A percentile compares a stretch with the other conserved stretches of the same genome.
These are phyloP conservation scores for Crepidotus sp. DNA, from an alignment of 1,284 basidiomycete species.

Conservation along the genomic window DNA sequence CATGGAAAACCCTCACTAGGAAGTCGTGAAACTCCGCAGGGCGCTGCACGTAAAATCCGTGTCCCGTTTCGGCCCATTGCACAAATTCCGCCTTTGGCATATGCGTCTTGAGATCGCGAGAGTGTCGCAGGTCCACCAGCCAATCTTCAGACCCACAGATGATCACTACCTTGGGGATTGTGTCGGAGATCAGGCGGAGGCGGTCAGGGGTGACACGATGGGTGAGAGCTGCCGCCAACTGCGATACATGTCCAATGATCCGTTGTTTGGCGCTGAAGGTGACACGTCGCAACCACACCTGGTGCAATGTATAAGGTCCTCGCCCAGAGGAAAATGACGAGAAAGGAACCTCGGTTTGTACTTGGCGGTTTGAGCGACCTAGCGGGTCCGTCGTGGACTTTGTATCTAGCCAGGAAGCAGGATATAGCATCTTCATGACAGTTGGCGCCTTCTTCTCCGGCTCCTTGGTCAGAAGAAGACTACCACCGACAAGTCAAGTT, in stretches of 20 bases:
- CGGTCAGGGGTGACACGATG: conserved; percentile 49
- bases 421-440: conserved; percentile 54
- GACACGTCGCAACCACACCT: conserved; percentile 48
- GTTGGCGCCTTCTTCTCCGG: conserved; percentile 43
- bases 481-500: conserved; percentile 2
- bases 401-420: conserved; percentile 46
- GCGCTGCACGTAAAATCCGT: conserved; percentile 55
- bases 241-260: conserved; percentile 59
- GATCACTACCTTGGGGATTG: conserved; percentile 20
- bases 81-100: conserved; percentile 67
- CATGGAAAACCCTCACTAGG: conserved; percentile 45
- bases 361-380: conserved; percentile 51
- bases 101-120: conserved; percentile 44
- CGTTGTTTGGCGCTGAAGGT: conserved; percentile 51
- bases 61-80: conserved; percentile 58
- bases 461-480: conserved; percentile 42
- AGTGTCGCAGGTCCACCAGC: conserved; percentile 53
- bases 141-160: conserved; percentile 57
- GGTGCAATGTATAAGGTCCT: background rate
- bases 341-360: conserved; percentile 41
- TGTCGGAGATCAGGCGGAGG: background rate
- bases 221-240: conserved; percentile 65
- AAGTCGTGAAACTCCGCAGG: conserved; percentile 44
- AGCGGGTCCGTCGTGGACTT: conserved; percentile 39
- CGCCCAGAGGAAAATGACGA: background rate